Evolutionary conservation across 129 eudicot genomes (phyloP).

Genomic region (Flaveria brownii): DNA sequence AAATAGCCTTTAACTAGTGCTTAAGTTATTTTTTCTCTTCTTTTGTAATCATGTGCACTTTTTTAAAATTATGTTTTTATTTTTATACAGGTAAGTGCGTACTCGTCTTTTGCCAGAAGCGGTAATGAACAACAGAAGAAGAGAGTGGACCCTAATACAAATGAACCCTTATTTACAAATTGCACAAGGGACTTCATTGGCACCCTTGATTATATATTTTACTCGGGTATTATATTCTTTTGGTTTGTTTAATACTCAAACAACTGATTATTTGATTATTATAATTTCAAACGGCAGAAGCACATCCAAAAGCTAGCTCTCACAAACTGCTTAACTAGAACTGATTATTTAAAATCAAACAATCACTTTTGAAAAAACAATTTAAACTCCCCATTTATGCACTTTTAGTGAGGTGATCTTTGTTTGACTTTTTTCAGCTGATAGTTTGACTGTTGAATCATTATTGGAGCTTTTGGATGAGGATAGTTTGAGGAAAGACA

Average conservation of each 20-base stretch:
- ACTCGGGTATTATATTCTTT: constrained; percentile 53
- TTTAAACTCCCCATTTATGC: neutral
- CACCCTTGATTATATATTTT: constrained; percentile 78
- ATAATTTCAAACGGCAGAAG: neutral
- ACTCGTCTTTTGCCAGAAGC: constrained; percentile 69
- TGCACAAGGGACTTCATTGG: constrained; percentile 84
- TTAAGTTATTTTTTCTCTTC: neutral
- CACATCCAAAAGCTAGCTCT: neutral
- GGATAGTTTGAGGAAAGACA: constrained; percentile 52
- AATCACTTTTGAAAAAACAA: neutral
- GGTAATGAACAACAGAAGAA: constrained; percentile 65
- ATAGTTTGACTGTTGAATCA: constrained; percentile 51
- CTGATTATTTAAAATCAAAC: neutral
- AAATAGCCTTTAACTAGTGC: constrained; percentile 14
- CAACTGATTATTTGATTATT: constrained; percentile 2
- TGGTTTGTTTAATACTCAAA: neutral
- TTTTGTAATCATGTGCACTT: neutral
- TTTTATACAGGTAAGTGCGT: constrained; percentile 66
- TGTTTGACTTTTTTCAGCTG: constrained; percentile 35
- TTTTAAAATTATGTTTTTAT: neutral
- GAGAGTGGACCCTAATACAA: constrained; percentile 69
- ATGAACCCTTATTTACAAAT: constrained; percentile 76
- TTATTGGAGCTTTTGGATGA: constrained; percentile 55
- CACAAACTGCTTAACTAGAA: neutral
- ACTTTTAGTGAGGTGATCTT: neutral